Evolutionary conservation across 139 green algal species (phyloP).

Genomic region (Tetratostichococcus sp.): DNA sequence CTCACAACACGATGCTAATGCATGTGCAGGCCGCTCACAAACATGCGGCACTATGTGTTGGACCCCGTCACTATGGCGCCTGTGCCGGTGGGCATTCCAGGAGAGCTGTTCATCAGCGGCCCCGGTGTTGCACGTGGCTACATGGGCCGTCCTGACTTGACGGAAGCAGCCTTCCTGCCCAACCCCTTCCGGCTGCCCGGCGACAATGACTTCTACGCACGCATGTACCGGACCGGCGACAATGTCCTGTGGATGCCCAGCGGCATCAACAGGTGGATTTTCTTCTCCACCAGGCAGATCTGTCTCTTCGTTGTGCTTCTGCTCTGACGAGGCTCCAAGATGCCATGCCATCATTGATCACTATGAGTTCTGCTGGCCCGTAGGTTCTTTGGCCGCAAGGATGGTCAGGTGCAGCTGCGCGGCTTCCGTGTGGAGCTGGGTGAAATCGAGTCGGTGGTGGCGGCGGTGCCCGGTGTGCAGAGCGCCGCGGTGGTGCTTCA

Average conservation of each 20-base stretch:
- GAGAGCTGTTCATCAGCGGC: slow-evolving; percentile 21
- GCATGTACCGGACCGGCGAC: slow-evolving; percentile 26
- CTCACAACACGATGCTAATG: too few species aligned
- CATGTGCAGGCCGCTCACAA: not conserved
- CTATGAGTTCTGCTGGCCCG: not conserved
- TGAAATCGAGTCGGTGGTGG: slow-evolving; percentile 25
- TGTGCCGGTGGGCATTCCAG: slow-evolving; percentile 9
- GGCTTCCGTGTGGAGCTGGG: slow-evolving; percentile 37
- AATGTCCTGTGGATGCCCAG: slow-evolving; percentile 5
- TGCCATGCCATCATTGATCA: not conserved
- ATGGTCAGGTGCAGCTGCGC: slow-evolving; percentile 3
- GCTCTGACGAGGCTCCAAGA: too few species aligned
- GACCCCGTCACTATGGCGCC: not conserved
- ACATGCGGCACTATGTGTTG: slow-evolving; percentile 22
- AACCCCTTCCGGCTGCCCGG: not conserved
- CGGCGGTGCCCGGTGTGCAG: not conserved
- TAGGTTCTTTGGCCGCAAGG: slow-evolving; percentile 1
- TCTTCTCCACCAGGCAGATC: too few species aligned
- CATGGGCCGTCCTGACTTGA: slow-evolving; percentile 8
- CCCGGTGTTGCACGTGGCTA: slow-evolving; percentile 15
- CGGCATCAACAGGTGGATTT: not conserved
- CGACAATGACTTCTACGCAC: not conserved
- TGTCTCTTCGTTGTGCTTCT: too few species aligned
- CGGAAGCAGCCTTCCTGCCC: not conserved
- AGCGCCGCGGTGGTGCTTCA: slow-evolving; percentile 2